Conservation (phyloP, 768 basidiomycete species). For the Lentinula raphanica region DNA sequence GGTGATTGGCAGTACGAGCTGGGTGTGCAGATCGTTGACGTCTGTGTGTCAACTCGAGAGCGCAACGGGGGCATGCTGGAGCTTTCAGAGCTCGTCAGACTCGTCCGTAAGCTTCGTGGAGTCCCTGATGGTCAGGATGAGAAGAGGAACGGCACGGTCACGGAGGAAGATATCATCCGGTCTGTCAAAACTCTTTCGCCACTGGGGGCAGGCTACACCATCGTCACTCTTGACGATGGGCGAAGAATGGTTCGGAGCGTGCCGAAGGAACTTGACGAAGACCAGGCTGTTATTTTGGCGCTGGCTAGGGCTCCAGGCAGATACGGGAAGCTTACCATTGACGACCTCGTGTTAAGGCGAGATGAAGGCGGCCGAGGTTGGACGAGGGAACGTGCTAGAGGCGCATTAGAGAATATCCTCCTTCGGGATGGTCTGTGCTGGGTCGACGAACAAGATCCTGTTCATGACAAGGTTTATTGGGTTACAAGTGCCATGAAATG, state of each 20-base stretch:
- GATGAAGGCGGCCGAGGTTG: slow-evolving; percentile 39
- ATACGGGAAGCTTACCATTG: slow-evolving; percentile 61
- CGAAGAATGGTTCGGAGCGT: slow-evolving; percentile 82
- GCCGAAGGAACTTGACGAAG: slow-evolving; percentile 86
- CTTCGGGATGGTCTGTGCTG: slow-evolving; percentile 89
- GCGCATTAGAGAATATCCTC: slow-evolving; percentile 86
- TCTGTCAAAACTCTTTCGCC: slow-evolving; percentile 86
- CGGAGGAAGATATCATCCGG: slow-evolving; percentile 77
- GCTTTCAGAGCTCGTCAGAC: slow-evolving; percentile 75
- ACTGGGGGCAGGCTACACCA: slow-evolving; percentile 86
- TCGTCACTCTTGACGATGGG: slow-evolving; percentile 62
- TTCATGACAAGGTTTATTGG: slow-evolving; percentile 71
- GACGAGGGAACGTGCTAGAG: slow-evolving; percentile 69
- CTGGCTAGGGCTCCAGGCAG: slow-evolving; percentile 55
- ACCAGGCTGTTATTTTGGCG: slow-evolving; percentile 79
- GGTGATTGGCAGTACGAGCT: slow-evolving; percentile 96
- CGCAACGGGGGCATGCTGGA: slow-evolving; percentile 91
- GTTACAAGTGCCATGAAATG: slow-evolving; percentile 83
- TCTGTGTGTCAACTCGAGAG: slow-evolving; percentile 83
- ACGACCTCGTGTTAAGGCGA: slow-evolving; percentile 53
- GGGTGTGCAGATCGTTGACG: slow-evolving; percentile 91
- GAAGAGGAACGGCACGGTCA: slow-evolving; percentile 51
- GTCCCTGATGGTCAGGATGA: slow-evolving; percentile 30
- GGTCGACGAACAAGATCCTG: slow-evolving; percentile 86
- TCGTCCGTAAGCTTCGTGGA: slow-evolving; percentile 73